Evolutionary conservation across 371 early-diverging fungal genomes (phyloP), one percentile per base, ranked within the genome.

Genomic region (Mucor indicus): DNA sequence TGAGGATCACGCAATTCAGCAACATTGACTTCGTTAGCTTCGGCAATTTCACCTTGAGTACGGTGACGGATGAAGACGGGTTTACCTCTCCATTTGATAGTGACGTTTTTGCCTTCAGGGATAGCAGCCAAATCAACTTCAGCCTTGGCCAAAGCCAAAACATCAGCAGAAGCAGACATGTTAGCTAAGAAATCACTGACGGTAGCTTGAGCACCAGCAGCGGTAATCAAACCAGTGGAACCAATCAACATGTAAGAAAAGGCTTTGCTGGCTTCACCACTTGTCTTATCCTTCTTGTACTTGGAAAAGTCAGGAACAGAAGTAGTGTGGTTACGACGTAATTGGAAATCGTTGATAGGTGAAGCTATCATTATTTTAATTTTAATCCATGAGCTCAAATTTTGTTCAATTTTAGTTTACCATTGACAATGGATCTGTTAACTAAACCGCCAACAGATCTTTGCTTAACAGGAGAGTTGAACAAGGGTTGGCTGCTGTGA

Each of bases 1-100:
- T 98, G 90, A 40, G 92, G 94, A 77, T 98, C 91, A 61, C 92
- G 90, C 41, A 98, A 83, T 48, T 84, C 83, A 41, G 69, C 37
- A 45, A 98, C 59, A 62, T 80, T 80, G 52, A 93, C 87, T 37
- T 73, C 38, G 71, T 92, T 88, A 48, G 97, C 96, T 64, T 95
- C 96, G n/a, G 83, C 81, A 62, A 98, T 97, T 75, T 98, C 97
- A 56, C 83, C 90, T 29, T 85, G 79, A 31, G 97, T 98, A 60
- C 97, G 89, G 79, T 96, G 97, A 69, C 96, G 90, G 60, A 98
- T 89, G 69, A 96, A 94, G 48, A 98, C 90, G 50, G 98, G 98
- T 86, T 98, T 98, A 72, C 98, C 98, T 60, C 97, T 86, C 98
- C 98, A 98, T 84, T 96, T 98, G 78, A 98, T 80, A 27, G 92